phyloP scores from a whole-genome alignment of 2,329 filamentous ascomycete genomes.

The Neobulgaria alba region DNA sequence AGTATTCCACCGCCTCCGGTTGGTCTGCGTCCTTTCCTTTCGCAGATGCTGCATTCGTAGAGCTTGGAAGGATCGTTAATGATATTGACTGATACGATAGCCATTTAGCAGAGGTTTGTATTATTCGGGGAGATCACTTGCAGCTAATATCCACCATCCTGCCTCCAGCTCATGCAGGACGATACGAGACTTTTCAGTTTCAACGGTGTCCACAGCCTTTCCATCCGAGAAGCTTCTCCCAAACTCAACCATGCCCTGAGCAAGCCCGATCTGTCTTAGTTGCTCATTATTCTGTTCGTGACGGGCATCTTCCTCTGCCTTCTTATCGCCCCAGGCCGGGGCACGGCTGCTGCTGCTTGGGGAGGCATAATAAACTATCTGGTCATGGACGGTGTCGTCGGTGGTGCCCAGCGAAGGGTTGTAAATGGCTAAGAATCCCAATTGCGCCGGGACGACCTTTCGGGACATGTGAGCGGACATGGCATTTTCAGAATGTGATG shows the following conservation, averaged over 20 bases:
- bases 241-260: slow-evolving; percentile 94
- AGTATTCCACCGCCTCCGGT: slow-evolving; percentile 58
- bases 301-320: slow-evolving; percentile 25
- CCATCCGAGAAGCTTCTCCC: slow-evolving; percentile 78
- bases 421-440: slow-evolving; percentile 90
- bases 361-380: slow-evolving; percentile 79
- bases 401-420: slow-evolving; percentile 70
- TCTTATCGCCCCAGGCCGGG: slow-evolving; percentile 7
- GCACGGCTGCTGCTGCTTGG: slow-evolving; percentile 3
- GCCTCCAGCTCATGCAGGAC: slow-evolving; percentile 79
- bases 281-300: slow-evolving; percentile 73
- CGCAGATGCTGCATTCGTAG: slow-evolving; percentile 34
- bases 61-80: slow-evolving; percentile 62
- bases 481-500: slow-evolving; percentile 13
- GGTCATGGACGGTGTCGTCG: slow-evolving; percentile 54
- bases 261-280: slow-evolving; percentile 85
- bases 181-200: slow-evolving; percentile 82
- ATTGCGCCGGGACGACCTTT: slow-evolving; percentile 56
- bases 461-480: slow-evolving; percentile 21
- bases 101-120: slow-evolving; percentile 10
- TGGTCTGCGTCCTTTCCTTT: slow-evolving; percentile 17
- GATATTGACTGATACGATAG: slow-evolving; percentile 55
- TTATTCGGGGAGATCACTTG: slow-evolving; percentile 37
- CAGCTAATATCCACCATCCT: slow-evolving; percentile 93
- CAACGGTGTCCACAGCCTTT: slow-evolving; percentile 70